Evolutionary conservation across 2,329 filamentous ascomycete genomes (phyloP), one percentile per base, ranked within the genome.

Genomic region (Ceratocystis cubensis): DNA sequence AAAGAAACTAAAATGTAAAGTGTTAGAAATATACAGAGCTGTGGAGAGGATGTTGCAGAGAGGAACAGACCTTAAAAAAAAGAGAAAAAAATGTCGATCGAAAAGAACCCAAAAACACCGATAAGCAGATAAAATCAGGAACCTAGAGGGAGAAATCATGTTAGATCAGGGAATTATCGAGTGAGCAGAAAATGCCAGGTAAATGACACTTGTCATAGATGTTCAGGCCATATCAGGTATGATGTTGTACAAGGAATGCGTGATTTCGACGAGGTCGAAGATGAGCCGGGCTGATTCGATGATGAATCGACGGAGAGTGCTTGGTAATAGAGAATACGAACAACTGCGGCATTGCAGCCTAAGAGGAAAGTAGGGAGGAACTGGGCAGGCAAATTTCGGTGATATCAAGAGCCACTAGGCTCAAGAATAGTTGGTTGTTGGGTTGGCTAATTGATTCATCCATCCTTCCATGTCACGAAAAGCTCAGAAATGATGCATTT

Each of bases 31-130:
- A 46, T 44, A 20, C 22, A 41, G 45, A 33, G 17, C 5, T 48
- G 33, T 45, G 37, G 45, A 1, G 5, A n/a, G n/a, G 5, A 37
- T 20, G n/a, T 17, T 17, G 28, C 1, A 10, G 44, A 17, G 45
- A 17, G 25, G 30, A 30, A n/a, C 25, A 20, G 15, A 63, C 62
- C 62, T 63, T 63, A 63, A 63, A 20, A 20, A 20, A 33, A 48
- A 63, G 30, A 63, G 46, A 48, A 63, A 63, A 37, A 50, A 46
- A 63, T 46, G 44, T 63, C 46, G 53, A 65, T 65, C 56, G 46
- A 61, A 63, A 65, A 59, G 53, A 65, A 59, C 64, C 41, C 64
- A 59, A 63, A 41, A 66, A 57, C 65, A 66, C 65, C 61, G 61
- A 57, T 59, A 50, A 64, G 44, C 61, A 63, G 57, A 59, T 56